Conservation (phyloP, 2,329 filamentous ascomycete species). For the Aspergillus quadricinctus region DNA sequence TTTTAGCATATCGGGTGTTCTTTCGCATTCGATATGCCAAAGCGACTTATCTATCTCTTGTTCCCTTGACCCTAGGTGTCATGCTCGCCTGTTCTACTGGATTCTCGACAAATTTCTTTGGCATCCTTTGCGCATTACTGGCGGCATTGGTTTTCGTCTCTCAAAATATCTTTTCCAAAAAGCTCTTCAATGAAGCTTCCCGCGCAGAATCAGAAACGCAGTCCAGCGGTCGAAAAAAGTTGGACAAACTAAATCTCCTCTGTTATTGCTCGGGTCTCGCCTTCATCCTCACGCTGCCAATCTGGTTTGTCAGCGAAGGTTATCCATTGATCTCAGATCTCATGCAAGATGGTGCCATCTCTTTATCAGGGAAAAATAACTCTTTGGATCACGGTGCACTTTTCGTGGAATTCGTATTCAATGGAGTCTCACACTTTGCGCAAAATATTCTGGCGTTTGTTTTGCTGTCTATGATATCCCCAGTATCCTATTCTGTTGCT, state of each 20-base stretch:
- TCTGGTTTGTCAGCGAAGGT: slow-evolving; percentile 92
- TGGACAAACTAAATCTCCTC: slow-evolving; percentile 93
- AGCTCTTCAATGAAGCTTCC: slow-evolving; percentile 91
- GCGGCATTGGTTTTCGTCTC: slow-evolving; percentile 95
- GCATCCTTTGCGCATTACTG: slow-evolving; percentile 81
- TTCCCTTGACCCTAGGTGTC: slow-evolving; percentile 91
- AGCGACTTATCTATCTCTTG: slow-evolving; percentile 80
- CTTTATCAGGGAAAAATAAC: slow-evolving; percentile 71
- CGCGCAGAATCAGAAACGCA: slow-evolving; percentile 72
- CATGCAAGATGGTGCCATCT: slow-evolving; percentile 72
- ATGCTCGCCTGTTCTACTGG: slow-evolving; percentile 93
- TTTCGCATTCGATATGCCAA: slow-evolving; percentile 84
- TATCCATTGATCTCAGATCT: slow-evolving; percentile 73
- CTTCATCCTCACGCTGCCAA: slow-evolving; percentile 79
- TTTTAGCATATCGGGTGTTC: slow-evolving; percentile 83
- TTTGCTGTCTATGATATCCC: slow-evolving; percentile 85
- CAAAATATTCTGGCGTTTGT: slow-evolving; percentile 96
- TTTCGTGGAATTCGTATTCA: slow-evolving; percentile 86
- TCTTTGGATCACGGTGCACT: slow-evolving; percentile 61
- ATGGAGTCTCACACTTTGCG: slow-evolving; percentile 92
- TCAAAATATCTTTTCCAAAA: slow-evolving; percentile 98
- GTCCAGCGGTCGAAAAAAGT: slow-evolving; percentile 62
- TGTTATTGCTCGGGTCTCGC: slow-evolving; percentile 96
- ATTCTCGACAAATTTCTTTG: slow-evolving; percentile 81
- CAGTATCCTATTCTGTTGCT: slow-evolving; percentile 95